Percentiles rank a stretch among this genome's conserved stretches.
phyloP scores from a whole-genome alignment of 1,139 yeast genomes.

The Kodamaea alishanica region DNA sequence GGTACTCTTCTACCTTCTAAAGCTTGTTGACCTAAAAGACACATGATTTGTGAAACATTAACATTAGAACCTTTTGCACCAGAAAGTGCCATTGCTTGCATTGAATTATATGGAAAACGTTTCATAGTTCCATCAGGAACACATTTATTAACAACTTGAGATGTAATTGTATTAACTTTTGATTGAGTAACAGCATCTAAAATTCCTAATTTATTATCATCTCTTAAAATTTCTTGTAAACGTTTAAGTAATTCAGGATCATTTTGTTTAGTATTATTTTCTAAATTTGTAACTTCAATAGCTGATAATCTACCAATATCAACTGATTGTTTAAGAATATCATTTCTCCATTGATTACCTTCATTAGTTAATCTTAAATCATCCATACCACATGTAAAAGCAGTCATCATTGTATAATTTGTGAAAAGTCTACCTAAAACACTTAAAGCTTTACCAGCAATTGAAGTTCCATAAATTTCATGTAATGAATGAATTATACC shows the following conservation, averaged over 20 bases:
- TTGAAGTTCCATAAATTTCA: slow-evolving; percentile 88
- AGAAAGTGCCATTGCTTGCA: slow-evolving; percentile 98
- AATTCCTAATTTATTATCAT: slow-evolving; percentile 86
- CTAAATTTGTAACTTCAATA: slow-evolving; percentile 86
- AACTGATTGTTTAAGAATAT: slow-evolving; percentile 69
- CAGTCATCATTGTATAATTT: slow-evolving; percentile 86
- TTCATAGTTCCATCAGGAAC: slow-evolving; percentile 96
- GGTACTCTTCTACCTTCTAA: slow-evolving; percentile 99
- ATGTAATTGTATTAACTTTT: slow-evolving; percentile 86
- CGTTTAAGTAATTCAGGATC: slow-evolving; percentile 83
- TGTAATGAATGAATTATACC: slow-evolving; percentile 96
- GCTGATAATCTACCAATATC: slow-evolving; percentile 92
- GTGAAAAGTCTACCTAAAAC: slow-evolving; percentile 94
- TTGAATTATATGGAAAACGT: slow-evolving; percentile 89
- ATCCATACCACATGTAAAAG: slow-evolving; percentile 99
- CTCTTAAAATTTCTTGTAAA: slow-evolving; percentile 91
- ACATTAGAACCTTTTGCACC: slow-evolving; percentile 99
- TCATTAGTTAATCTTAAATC: slow-evolving; percentile 88
- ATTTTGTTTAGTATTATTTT: slow-evolving; percentile 39
- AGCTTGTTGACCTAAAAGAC: slow-evolving; percentile 98
- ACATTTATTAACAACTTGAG: slow-evolving; percentile 89
- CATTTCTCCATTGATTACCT: slow-evolving; percentile 87
- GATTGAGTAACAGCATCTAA: slow-evolving; percentile 95
- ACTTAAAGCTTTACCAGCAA: slow-evolving; percentile 86
- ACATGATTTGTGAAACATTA: slow-evolving; percentile 98